phyloP scores from a whole-genome alignment of 495 filamentous ascomycete genomes.

The Xylaria venustula region DNA sequence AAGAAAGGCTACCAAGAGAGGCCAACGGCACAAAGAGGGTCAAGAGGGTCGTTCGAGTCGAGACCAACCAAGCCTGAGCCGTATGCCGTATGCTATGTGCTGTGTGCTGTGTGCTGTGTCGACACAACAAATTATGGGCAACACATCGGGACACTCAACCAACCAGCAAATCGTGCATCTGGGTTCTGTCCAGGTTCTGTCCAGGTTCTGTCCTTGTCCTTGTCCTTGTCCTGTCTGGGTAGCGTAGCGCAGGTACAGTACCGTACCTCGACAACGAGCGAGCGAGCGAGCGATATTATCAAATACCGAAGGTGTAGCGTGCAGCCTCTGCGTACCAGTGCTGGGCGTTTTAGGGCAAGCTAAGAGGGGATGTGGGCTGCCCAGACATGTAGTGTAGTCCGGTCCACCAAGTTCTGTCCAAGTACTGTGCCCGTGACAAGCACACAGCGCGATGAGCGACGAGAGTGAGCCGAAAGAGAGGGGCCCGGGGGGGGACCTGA shows the following conservation, averaged over 20 bases:
- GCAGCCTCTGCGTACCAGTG: background rate
- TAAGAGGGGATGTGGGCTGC: slow-evolving; percentile 7
- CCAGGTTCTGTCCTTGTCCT: no score
- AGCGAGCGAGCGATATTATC: background rate
- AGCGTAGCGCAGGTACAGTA: background rate
- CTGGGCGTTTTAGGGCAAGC: slow-evolving; percentile 8
- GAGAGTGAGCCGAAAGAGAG: background rate
- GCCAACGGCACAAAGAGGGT: background rate
- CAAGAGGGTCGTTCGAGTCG: slow-evolving; percentile 3
- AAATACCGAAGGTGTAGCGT: background rate
- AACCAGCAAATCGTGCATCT: slow-evolving; percentile 1
- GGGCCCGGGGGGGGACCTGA: background rate
- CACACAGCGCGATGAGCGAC: no score
- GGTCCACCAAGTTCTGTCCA: no score
- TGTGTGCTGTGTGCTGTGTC: slow-evolving; percentile 3
- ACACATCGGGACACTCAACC: slow-evolving; percentile 6
- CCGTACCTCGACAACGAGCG: no score
- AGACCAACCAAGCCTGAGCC: no score
- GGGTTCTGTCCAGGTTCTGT: no score
- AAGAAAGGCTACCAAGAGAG: no score
- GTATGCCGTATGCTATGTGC: no score
- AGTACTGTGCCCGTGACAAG: background rate
- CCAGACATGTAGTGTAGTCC: no score
- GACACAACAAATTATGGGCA: slow-evolving; percentile 4
- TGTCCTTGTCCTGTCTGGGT: no score